Base-by-base conservation (phyloP, 163 green algal species). In the Coccomyxa subellipsoidea region DNA sequence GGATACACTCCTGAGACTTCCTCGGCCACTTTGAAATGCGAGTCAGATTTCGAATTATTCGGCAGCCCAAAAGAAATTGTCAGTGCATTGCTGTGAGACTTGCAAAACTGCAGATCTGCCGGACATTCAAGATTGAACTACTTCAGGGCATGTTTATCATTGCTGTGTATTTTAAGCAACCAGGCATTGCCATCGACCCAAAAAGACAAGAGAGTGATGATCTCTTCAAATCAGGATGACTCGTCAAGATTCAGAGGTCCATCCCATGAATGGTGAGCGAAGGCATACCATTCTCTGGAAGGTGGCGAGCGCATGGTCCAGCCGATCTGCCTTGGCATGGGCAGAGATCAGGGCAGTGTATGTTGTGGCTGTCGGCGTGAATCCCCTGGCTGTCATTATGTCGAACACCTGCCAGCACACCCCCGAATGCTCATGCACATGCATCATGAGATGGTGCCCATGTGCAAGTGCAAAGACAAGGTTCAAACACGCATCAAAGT, bases 281-380 rank as follows among this genome's bases (percentile, higher is more conserved):
- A 39, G 7, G 39, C n/a, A 47, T 31, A 77, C 32, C 70, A 77
- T 77, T 31, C 31, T 38, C n/a, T 77, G 31, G 70, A 47, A 77
- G 34, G 70, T 39, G 18, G 32, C 70, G 27, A 77, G 76, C 29
- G 82, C 82, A 32, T 80, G 79, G 32, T 83, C 75, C 69, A 87
- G 78, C 81, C 93, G 89, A 12, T 89, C 93, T 54, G 84, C 87
- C 76, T 94, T 93, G 47, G 90, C 93, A 79, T 94, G 93, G 23
- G 91, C 92, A 23, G 85, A 92, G 80, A 98, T 94, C 37, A 96
- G 89, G n/a, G 94, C 93, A n/a, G 90, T 96, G 87, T 92, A 96
- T 2, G 92, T 97, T 36, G 92, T 95, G 29, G 92, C 89, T 12
- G 89, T 95, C 1, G 93, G 93, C 81, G 90, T 88, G n/a, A 91